Evolutionary conservation across 805 yeast genomes (phyloP).

Genomic region (Lipomyces kockii): DNA sequence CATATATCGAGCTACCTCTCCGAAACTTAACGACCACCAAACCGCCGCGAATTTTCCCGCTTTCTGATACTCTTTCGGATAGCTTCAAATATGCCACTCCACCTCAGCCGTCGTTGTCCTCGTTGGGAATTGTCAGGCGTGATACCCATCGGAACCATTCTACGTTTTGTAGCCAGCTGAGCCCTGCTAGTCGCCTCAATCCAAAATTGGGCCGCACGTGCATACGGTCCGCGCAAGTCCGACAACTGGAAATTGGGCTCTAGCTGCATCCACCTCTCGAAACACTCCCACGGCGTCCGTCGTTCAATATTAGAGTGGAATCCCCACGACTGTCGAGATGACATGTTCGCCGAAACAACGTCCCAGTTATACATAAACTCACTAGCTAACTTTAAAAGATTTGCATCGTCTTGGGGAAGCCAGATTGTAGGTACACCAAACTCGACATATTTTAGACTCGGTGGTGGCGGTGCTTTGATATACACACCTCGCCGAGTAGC

Average conservation of each 20-base stretch:
- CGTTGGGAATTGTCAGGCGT: slow-evolving; percentile 84
- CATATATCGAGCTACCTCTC: neutral
- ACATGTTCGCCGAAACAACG: slow-evolving; percentile 79
- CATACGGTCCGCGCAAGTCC: slow-evolving; percentile 81
- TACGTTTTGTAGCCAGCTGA: slow-evolving; percentile 83
- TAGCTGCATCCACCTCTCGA: slow-evolving; percentile 91
- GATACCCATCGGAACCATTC: slow-evolving; percentile 92
- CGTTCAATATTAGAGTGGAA: slow-evolving; percentile 78
- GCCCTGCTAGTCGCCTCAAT: slow-evolving; percentile 87
- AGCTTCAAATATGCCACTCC: slow-evolving; percentile 98
- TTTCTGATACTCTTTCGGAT: slow-evolving; percentile 87
- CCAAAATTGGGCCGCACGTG: slow-evolving; percentile 87
- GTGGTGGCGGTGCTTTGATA: slow-evolving; percentile 90
- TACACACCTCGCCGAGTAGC: slow-evolving; percentile 29
- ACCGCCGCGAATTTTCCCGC: slow-evolving; percentile 57
- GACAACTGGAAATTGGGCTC: slow-evolving; percentile 84
- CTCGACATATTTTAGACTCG: slow-evolving; percentile 77
- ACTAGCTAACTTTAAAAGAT: slow-evolving; percentile 76
- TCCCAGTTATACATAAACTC: slow-evolving; percentile 94
- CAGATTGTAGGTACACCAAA: slow-evolving; percentile 90
- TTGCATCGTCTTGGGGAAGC: slow-evolving; percentile 92
- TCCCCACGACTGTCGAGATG: slow-evolving; percentile 65
- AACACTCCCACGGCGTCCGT: slow-evolving; percentile 98
- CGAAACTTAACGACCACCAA: slow-evolving; percentile 2
- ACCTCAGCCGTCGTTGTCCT: slow-evolving; percentile 86